Evolutionary conservation across 192 early-diverging fungal genomes (phyloP), one percentile per base, ranked within the genome.

Genomic region (Coemansia sp.): DNA sequence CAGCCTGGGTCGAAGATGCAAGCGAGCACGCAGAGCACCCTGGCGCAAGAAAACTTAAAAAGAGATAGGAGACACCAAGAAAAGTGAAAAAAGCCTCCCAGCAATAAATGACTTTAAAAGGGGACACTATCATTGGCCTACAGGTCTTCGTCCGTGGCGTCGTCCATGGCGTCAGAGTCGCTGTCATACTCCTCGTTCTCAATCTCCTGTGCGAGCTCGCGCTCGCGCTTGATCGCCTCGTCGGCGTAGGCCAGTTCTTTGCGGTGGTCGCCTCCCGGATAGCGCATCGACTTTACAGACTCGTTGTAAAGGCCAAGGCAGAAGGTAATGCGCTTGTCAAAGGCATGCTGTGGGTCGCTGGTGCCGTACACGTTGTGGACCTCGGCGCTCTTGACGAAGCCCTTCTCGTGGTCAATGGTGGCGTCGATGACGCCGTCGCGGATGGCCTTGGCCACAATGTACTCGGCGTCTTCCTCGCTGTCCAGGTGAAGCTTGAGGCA

Each of bases 391-490:
- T 92, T 89, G 87, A 99, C 93, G 65, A 84, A 95, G 0, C 95
- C 96, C 62, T 88, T 88, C 70, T 94, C 90, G 71, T 99, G 96
- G 71, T 99, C 93, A 39, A 98, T 87, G 0, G 87, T 89, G n/a
- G 96, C 97, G 81, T 97, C 95, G 81, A 99, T 96, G 16, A 99
- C 96, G 57, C 96, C 97, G 68, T 99, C 97, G 55, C 95, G 88
- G 64, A 99, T 96, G 21, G 97, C 92, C 84, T 99, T 99, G 23
- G 94, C 93, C 1, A 99, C 95, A 78, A 99, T 97, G 83, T 94
- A 98, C 77, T 99, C 95, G 28, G 96, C 97, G 70, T 98, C 96
- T 70, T 98, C 95, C 75, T 99, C 97, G 71, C 92, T 93, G 74
- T 99, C 96, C 74, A 99, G 73, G 65, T 97, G 94, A 56, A 99